A percentile compares a stretch with the other conserved stretches of the same genome.
Evolutionary conservation across 1,284 basidiomycete species (phyloP).

Genomic region (Sphaerobolus stellatus): DNA sequence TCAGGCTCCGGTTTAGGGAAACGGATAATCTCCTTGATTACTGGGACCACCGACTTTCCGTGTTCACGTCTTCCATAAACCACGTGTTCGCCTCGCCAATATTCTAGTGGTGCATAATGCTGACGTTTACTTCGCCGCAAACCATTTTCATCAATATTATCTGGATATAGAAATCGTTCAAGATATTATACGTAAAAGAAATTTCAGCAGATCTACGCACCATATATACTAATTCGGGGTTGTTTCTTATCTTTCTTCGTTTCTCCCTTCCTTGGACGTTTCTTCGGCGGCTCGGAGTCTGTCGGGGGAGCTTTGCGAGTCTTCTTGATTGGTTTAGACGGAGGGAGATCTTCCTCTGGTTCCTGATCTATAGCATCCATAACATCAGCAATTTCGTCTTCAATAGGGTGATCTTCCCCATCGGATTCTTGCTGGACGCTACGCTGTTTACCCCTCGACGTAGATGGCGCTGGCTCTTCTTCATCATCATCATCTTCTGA

Average conservation of each 20-base stretch:
- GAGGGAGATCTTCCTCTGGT: conserved; percentile 32
- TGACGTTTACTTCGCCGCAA: conserved; percentile 74
- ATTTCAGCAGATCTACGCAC: conserved; percentile 3
- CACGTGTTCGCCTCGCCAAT: conserved; percentile 91
- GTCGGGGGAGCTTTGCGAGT: conserved; percentile 8
- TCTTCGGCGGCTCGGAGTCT: background rate
- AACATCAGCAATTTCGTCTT: conserved; percentile 57
- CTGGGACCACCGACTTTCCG: conserved; percentile 64
- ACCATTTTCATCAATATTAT: conserved; percentile 44
- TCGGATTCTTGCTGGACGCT: conserved; percentile 25
- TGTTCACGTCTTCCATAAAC: conserved; percentile 68
- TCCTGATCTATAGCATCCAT: conserved; percentile 41
- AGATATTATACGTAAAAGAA: background rate
- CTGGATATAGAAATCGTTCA: background rate
- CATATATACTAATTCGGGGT: conserved; percentile 3
- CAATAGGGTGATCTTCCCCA: conserved; percentile 38
- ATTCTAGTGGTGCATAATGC: conserved; percentile 79
- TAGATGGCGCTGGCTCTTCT: too few species aligned
- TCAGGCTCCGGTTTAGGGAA: conserved; percentile 65
- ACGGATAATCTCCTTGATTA: conserved; percentile 80
- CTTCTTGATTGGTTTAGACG: conserved; percentile 13
- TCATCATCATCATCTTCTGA: conserved; percentile 34
- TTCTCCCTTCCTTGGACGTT: background rate
- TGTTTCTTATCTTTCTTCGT: background rate
- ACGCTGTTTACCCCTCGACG: too few species aligned